Conservation (phyloP, 306 rosid genomes). For the Cucurbita argyrosperma region DNA sequence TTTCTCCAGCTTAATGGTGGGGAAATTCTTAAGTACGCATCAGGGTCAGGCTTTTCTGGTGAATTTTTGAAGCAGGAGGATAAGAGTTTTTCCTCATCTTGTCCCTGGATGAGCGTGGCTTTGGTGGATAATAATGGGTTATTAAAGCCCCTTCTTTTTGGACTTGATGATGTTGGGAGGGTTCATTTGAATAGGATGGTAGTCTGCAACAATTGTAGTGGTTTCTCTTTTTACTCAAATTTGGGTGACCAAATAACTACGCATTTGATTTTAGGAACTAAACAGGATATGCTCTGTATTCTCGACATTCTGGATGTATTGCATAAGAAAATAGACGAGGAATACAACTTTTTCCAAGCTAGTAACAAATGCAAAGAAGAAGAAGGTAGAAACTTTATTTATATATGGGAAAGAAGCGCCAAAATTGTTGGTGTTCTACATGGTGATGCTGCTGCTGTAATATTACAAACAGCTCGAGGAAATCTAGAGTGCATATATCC, state of each 20-base stretch:
- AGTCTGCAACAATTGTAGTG: slow-evolving; percentile 72
- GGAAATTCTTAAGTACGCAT: slow-evolving; percentile 36
- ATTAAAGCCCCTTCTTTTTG: slow-evolving; percentile 47
- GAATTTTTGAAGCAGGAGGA: slow-evolving; percentile 38
- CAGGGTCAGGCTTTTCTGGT: slow-evolving; percentile 30
- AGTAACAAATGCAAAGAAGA: slow-evolving; percentile 35
- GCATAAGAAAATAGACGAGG: slow-evolving; percentile 35
- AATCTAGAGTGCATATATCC: slow-evolving; percentile 84
- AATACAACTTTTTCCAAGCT: slow-evolving; percentile 34
- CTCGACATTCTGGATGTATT: slow-evolving; percentile 54
- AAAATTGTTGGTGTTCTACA: slow-evolving; percentile 70
- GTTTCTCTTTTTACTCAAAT: slow-evolving; percentile 80
- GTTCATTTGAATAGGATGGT: slow-evolving; percentile 50
- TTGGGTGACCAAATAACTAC: slow-evolving; percentile 59
- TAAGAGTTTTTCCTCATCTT: slow-evolving; percentile 46
- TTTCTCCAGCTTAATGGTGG: slow-evolving; percentile 71
- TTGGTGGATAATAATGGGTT: slow-evolving; percentile 30
- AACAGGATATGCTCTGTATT: slow-evolving; percentile 74
- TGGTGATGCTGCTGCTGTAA: slow-evolving; percentile 75
- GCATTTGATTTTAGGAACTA: slow-evolving; percentile 60
- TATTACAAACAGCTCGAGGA: slow-evolving; percentile 75
- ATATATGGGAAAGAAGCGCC: slow-evolving; percentile 94
- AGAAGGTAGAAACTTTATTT: slow-evolving; percentile 38
- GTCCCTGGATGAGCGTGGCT: slow-evolving; percentile 73
- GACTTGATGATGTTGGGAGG: slow-evolving; percentile 76